phyloP scores from a whole-genome alignment of 2,329 filamentous ascomycete species.

The Xylariaceae sp. region DNA sequence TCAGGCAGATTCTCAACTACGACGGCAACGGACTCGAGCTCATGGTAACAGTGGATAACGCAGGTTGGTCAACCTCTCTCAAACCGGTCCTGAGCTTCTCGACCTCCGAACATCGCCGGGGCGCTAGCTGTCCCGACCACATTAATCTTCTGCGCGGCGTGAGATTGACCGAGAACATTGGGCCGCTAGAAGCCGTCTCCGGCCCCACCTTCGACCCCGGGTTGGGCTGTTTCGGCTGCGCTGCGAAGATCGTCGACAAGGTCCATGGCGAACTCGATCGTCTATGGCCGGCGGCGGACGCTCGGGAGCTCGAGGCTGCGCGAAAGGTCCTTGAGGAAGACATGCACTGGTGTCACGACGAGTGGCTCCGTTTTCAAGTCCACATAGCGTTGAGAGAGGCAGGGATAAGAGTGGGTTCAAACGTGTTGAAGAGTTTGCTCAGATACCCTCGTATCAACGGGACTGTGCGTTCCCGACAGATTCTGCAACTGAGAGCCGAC shows the following conservation, averaged over 20 bases:
- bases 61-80: too few relatives aligned
- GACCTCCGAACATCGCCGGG: too few relatives aligned
- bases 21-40: too few relatives aligned
- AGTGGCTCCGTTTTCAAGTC: slow-evolving; percentile 4
- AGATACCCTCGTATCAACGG: neutral
- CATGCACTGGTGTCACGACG: slow-evolving; percentile 3
- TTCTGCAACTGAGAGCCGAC: slow-evolving; percentile 13
- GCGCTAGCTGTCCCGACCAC: too few relatives aligned
- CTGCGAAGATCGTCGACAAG: slow-evolving; percentile 9
- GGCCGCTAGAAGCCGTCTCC: too few relatives aligned
- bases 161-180: too few relatives aligned
- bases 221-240: slow-evolving; percentile 15
- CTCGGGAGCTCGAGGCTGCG: too few relatives aligned
- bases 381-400: neutral
- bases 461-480: slow-evolving; percentile 1
- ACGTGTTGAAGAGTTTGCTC: neutral
- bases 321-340: slow-evolving; percentile 9
- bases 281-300: slow-evolving; percentile 2
- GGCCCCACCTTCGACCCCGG: slow-evolving; percentile 17
- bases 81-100: too few relatives aligned
- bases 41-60: too few relatives aligned
- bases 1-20: too few relatives aligned
- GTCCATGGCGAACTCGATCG: neutral
- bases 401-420: neutral
- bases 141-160: too few relatives aligned